These are phyloP conservation scores for Daldinia grandis DNA, from an alignment of 495 filamentous ascomycete species.

Conservation along the genomic window DNA sequence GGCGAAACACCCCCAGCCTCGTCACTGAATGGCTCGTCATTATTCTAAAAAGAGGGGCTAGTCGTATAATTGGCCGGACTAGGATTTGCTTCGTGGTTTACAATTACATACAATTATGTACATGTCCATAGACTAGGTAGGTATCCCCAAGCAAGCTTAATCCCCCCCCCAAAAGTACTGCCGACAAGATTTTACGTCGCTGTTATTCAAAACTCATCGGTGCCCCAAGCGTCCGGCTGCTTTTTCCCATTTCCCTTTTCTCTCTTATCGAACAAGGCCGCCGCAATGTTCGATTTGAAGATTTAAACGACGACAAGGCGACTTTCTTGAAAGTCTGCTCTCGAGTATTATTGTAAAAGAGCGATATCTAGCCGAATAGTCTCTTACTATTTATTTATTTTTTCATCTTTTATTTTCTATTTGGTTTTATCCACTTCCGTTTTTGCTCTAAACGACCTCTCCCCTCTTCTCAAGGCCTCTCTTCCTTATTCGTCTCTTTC, in stretches of 20 bases:
- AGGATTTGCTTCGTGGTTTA: too few species aligned
- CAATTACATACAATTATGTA: too few species aligned
- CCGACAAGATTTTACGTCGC: slow-evolving; percentile 15
- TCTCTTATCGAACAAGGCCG: slow-evolving; percentile 55
- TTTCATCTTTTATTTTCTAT: slow-evolving; percentile 16
- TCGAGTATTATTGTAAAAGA: slow-evolving; percentile 37
- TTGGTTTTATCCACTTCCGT: background rate
- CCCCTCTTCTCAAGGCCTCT: slow-evolving; percentile 35
- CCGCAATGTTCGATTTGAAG: slow-evolving; percentile 57
- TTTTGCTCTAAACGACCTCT: background rate
- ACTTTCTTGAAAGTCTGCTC: slow-evolving; percentile 58
- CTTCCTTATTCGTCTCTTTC: slow-evolving; percentile 23
- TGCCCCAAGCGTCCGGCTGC: slow-evolving; percentile 51
- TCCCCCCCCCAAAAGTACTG: slow-evolving; percentile 13
- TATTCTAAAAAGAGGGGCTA: background rate
- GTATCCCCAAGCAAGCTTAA: background rate
- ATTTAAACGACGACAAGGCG: slow-evolving; percentile 56
- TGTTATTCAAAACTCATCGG: slow-evolving; percentile 57
- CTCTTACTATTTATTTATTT: slow-evolving; percentile 10
- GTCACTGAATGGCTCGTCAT: background rate
- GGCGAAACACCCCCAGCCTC: background rate
- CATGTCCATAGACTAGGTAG: too few species aligned
- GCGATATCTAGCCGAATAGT: slow-evolving; percentile 19
- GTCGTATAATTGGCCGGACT: too few species aligned
- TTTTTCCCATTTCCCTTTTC: slow-evolving; percentile 46